Conservation (phyloP, 192 early-diverging fungal species). For the Rhizophagus clarus region DNA sequence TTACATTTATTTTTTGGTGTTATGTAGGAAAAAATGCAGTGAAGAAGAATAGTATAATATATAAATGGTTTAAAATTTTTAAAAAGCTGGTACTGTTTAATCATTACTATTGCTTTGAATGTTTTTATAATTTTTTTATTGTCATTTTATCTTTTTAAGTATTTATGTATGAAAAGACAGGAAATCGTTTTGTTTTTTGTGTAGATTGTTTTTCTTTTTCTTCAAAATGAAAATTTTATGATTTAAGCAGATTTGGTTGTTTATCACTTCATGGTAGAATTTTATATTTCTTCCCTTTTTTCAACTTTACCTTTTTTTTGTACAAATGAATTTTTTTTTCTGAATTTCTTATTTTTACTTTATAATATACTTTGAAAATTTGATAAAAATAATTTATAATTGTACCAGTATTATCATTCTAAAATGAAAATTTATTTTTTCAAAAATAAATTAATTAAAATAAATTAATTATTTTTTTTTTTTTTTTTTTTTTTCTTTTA, state of each 20-base stretch:
- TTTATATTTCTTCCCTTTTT: not conserved
- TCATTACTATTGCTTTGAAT: not conserved
- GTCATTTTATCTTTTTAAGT: no score
- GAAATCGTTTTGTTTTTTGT: not conserved
- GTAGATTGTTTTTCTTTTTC: not conserved
- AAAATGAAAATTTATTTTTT: not conserved
- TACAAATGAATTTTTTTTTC: not conserved
- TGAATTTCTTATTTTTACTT: not conserved
- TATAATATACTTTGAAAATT: not conserved
- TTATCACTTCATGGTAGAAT: not conserved
- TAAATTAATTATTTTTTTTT: no score
- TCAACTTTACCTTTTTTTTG: not conserved
- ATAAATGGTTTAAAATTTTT: not conserved
- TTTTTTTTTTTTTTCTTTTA: no score
- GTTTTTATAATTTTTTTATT: no score
- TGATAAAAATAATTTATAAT: not conserved
- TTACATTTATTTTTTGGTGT: not conserved
- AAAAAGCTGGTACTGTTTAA: not conserved
- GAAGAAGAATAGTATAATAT: not conserved
- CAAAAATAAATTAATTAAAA: no score
- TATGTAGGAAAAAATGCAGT: no score
- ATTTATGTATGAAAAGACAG: not conserved
- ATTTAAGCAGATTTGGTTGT: not conserved
- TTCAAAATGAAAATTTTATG: not conserved
- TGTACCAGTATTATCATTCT: not conserved